phyloP scores from a whole-genome alignment of 306 rosid species.

The Rosa persica region DNA sequence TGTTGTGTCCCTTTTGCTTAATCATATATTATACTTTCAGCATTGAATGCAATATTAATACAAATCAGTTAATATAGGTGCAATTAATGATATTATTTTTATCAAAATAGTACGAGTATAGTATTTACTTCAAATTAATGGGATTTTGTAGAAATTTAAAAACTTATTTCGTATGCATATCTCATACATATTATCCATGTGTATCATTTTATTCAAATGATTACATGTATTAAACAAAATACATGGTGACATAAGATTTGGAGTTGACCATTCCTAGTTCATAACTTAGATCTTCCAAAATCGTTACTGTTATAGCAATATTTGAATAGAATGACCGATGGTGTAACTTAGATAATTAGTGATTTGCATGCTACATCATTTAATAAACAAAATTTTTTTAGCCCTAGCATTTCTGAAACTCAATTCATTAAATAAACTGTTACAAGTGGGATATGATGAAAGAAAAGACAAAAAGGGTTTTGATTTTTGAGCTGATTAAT shows the following conservation, averaged over 20 bases:
- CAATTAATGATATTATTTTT: background rate
- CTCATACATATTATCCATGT: background rate
- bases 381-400: background rate
- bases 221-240: background rate
- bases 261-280: background rate
- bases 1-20: constrained; percentile 12
- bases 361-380: background rate
- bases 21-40: background rate
- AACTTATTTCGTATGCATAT: background rate
- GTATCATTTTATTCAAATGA: background rate
- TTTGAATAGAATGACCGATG: background rate
- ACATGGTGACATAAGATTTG: background rate
- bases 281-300: background rate
- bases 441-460: constrained; percentile 6
- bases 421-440: background rate
- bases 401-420: background rate
- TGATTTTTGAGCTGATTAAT: background rate
- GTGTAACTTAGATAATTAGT: background rate
- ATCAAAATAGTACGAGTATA: background rate
- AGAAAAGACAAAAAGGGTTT: background rate
- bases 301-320: background rate
- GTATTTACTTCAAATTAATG: background rate
- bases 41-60: background rate
- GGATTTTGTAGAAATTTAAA: background rate
- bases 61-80: background rate